Base-by-base conservation (phyloP, 257 asterid species). In the Salvia rosmarinus region DNA sequence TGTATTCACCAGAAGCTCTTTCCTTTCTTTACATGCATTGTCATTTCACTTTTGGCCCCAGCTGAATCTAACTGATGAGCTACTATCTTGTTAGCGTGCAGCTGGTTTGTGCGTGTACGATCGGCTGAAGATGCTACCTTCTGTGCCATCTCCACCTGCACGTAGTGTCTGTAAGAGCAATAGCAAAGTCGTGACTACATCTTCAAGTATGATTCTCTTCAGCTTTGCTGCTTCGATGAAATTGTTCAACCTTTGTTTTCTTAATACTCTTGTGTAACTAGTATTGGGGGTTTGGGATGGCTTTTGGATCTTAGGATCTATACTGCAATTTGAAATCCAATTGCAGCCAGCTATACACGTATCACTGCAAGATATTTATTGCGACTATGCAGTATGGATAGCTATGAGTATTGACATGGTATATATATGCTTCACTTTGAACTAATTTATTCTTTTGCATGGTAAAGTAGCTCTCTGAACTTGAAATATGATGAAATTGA, bases 41-140 rank as follows among this genome's bases (percentile, higher is more conserved):
- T 21, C 54, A 12, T 43, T 57, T 23, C 19, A 51, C 67, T 13
- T 60, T 55, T 61, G 59, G 59, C 35, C 58, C 54, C 49, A 14
- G 40, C 17, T n/a, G 6, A 56, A 67, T 30, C 77, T n/a, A 17
- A 57, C 78, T 79, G 64, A 84, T 20, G 32, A 51, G 62, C 54
- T 68, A 37, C 17, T 76, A 43, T 75, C 50, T 74, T 79, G 52
- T 49, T 72, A 95, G 98, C 86, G 96, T 49, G 95, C 99, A 75
- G 95, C 89, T 74, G 99, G 99, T 43, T 77, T 87, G 82, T 87
- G 92, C 87, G 30, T 91, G 70, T 84, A 88, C 51, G 90, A 84
- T 70, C 87, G 85, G 67, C 75, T 95, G 81, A 95, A 89, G 89
- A 64, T 61, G 86, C 87, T 89, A 62, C 95, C 88, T 39, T 80